Conservation (phyloP, 164 flowering plant species). For the Aristolochia fimbriata region DNA sequence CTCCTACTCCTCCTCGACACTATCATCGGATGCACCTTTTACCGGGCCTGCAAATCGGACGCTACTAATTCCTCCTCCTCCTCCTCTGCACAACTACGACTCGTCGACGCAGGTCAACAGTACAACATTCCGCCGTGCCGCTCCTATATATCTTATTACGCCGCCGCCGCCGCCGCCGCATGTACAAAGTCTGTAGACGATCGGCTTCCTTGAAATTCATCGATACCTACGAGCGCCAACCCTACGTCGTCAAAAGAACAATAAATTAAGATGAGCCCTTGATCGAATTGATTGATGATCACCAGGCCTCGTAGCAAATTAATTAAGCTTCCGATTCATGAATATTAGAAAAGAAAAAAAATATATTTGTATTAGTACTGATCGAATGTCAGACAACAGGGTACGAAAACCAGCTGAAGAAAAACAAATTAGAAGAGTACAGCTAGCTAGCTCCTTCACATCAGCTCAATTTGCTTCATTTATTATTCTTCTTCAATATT, state of each 20-base stretch:
- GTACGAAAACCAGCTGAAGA: neutral
- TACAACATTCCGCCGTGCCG: neutral
- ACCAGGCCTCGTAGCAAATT: neutral
- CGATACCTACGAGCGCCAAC: too few species aligned
- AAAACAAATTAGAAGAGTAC: neutral
- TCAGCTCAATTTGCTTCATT: neutral
- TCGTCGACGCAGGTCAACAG: too few species aligned
- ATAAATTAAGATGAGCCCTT: neutral
- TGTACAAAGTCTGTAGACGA: slow-evolving; percentile 5
- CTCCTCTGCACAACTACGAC: too few species aligned
- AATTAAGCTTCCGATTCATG: neutral
- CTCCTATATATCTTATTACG: too few species aligned
- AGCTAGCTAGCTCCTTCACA: too few species aligned
- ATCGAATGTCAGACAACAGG: neutral
- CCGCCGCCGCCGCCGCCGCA: too few species aligned
- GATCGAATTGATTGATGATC: neutral
- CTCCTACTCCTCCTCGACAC: slow-evolving; percentile 41
- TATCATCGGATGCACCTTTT: slow-evolving; percentile 27
- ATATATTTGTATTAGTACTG: too few species aligned
- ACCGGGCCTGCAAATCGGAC: slow-evolving; percentile 26
- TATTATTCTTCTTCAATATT: neutral
- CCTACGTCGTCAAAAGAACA: too few species aligned
- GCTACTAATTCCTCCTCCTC: too few species aligned
- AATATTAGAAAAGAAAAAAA: too few species aligned
- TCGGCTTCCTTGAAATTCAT: slow-evolving; percentile 13